Base-by-base conservation (phyloP, 495 filamentous ascomycete species). In the Talaromyces proteolyticus region DNA sequence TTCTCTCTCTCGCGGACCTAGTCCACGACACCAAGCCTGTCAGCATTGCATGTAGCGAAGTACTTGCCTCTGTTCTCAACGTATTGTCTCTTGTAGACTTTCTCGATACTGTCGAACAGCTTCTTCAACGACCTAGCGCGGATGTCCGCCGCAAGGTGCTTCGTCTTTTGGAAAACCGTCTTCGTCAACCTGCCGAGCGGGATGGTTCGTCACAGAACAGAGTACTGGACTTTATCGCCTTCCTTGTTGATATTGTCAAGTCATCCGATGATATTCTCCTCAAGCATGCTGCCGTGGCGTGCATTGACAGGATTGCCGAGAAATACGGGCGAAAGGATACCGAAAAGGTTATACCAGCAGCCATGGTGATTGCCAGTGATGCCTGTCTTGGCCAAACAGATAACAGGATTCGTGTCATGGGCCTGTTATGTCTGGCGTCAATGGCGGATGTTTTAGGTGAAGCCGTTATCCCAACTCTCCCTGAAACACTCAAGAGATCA, bases 321-420 rank as follows among this genome's bases (percentile, higher is more conserved):
- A 88, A 88, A 61, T 96, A 94, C 61, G 93, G 93, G 47, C 92
- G 91, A 66, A 89, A 86, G 58, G 87, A 92, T 57, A 72, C 81
- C 1, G 80, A 81, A 51, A 84, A 83, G 45, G 73, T 86, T 20
- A 66, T 76, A 20, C 47, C 62, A 23, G 82, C 89, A 20, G 88
- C 89, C 10, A 70, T 80, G 44, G 82, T 85, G 6, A 84, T 97
- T 59, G 81, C 86, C n/a, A 81, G 88, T 40, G 66, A 77, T 25
- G 72, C 86, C 51, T 91, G 87, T 52, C 76, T 97, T 21, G 85
- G 84, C 37, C 83, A 85, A 59, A 64, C 75, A 4, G 88, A 94
- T 58, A 72, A 77, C 50, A 78, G 78, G 38, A 78, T 96, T 23
- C 84, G 86, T 18, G 75, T 88, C 50, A 84, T 92, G 70, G 87